A percentile compares a stretch with the other conserved stretches of the same genome.
These are phyloP conservation scores for Auxenochlorella protothecoides DNA, from an alignment of 139 green algal species.

Conservation along the genomic window DNA sequence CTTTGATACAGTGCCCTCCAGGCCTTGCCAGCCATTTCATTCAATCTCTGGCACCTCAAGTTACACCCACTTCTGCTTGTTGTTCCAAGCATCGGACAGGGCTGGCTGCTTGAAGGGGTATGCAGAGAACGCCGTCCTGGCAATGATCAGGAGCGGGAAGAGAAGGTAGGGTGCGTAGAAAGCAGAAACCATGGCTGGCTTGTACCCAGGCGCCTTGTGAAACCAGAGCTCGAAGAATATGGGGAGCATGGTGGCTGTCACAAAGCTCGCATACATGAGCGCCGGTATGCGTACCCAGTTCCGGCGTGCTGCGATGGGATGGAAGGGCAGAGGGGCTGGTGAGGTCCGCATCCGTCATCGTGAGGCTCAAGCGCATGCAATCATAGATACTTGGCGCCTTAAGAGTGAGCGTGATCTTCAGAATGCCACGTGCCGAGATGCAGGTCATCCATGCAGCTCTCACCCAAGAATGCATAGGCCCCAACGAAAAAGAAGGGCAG, in stretches of 20 bases:
- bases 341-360: too few relatives aligned
- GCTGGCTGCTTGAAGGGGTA: conserved; percentile 8
- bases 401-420: too few relatives aligned
- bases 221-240: conserved; percentile 43
- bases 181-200: neutral
- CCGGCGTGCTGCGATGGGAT: conserved; percentile 1
- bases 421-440: too few relatives aligned
- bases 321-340: neutral
- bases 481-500: conserved; percentile 69
- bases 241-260: conserved; percentile 54
- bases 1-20: too few relatives aligned
- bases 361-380: too few relatives aligned
- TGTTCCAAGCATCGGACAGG: neutral
- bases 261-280: conserved; percentile 55
- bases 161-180: conserved; percentile 53
- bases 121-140: conserved; percentile 22
- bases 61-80: conserved; percentile 5
- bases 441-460: neutral
- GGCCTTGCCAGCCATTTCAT: too few relatives aligned
- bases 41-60: too few relatives aligned
- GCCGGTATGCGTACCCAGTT: conserved; percentile 64
- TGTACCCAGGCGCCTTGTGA: conserved; percentile 6
- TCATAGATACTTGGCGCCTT: too few relatives aligned
- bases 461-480: conserved; percentile 37
- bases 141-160: conserved; percentile 38